Base-by-base conservation (phyloP, 768 basidiomycete genomes). In the Wakefieldia striispora region DNA sequence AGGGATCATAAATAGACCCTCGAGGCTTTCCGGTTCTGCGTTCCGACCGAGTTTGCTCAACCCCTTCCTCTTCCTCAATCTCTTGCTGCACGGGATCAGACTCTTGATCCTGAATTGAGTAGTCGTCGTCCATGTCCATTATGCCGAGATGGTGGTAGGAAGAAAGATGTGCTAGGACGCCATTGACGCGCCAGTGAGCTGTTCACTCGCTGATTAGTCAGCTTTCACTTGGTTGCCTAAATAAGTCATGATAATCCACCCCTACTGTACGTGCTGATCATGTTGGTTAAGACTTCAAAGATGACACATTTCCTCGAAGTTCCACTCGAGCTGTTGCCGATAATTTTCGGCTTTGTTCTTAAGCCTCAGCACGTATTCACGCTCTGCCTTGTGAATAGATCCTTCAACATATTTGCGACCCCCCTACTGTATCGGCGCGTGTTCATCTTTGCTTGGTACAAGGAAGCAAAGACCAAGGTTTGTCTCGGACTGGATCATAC, bases 401-500 rank as follows among this genome's bases (percentile, higher is more conserved):
- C 67, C 0, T 88, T 90, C 57, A 67, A 79, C 52, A 38, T 52
- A 1, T 82, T 82, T 54, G 75, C 82, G 0, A 64, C 70, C 3
- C 70, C 75, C 10, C 53, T 65, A 24, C 71, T 91, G 20, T 92
- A 91, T 56, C 70, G 75, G 21, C 71, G 74, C 12, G 73, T 83
- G 16, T 75, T 71, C 38, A 81, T 91, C 39, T 84, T 82, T 65
- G 75, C 86, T 14, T 89, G 87, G 88, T 80, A 88, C 48, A 83
- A 71, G 55, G 76, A 82, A 27, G 76, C 75, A 13, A 91, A 86
- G 60, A 60, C 57, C 9, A 86, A 77, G 74, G 87, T 83, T 55
- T 12, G 62, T 52, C 36, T 43, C 14, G 12, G 40, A 14, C 38
- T 14, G 17, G 37, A 41, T 40, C 43, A 38, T 6, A 3, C 33